A percentile compares a stretch with the other conserved stretches of the same genome.
Conservation (phyloP, 805 yeast species). For the Kluyveromyces siamensis region DNA sequence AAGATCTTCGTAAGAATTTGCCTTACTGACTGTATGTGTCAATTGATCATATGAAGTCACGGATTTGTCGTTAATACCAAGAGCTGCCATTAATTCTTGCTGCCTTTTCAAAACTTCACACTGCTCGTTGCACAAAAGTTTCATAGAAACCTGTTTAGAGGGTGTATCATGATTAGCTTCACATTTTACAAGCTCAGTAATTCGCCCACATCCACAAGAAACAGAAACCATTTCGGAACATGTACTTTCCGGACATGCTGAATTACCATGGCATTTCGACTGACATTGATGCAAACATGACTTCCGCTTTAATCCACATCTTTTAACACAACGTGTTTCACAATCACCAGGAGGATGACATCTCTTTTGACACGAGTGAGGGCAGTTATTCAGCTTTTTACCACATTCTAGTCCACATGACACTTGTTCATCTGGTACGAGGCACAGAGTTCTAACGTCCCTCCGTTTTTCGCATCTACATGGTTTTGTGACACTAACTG, state of each 20-base stretch:
- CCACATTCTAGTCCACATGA: conserved; percentile 66
- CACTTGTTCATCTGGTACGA: conserved; percentile 42
- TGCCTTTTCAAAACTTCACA: conserved; percentile 59
- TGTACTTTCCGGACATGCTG: conserved; percentile 43
- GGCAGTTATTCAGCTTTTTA: conserved; percentile 36
- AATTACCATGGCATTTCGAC: conserved; percentile 53
- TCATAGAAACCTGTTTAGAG: conserved; percentile 29
- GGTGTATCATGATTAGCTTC: conserved; percentile 35
- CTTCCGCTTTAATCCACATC: conserved; percentile 44
- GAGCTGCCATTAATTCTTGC: conserved; percentile 52
- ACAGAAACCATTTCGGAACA: conserved; percentile 46
- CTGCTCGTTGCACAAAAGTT: conserved; percentile 57
- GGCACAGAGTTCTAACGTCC: conserved; percentile 54
- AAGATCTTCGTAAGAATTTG: conserved; percentile 20
- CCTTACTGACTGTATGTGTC: conserved; percentile 11
- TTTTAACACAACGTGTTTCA: conserved; percentile 44
- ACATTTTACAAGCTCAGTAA: conserved; percentile 42
- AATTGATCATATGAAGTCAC: conserved; percentile 6
- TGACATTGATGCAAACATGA: conserved; percentile 65
- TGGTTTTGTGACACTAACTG: conserved; percentile 42
- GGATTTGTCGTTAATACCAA: conserved; percentile 28
- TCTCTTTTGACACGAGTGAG: conserved; percentile 41
- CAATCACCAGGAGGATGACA: conserved; percentile 59
- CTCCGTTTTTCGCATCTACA: conserved; percentile 55
- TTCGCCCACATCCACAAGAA: conserved; percentile 58